Percentiles rank a stretch among this genome's conserved stretches.
phyloP scores from a whole-genome alignment of 345 rosid genomes.

The Citrus sp. region DNA sequence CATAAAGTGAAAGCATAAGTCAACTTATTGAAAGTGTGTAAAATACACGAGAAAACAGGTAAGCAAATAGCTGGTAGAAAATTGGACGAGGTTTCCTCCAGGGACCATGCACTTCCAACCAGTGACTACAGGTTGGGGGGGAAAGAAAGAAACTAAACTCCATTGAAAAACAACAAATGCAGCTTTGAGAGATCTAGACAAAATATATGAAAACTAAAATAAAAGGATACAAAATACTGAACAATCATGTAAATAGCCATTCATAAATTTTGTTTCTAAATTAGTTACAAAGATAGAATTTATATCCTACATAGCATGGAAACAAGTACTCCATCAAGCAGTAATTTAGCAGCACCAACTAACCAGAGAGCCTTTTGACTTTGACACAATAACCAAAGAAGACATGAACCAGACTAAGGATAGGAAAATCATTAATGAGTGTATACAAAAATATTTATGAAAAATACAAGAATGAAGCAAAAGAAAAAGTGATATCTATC shows the following conservation, averaged over 20 bases:
- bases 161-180: neutral
- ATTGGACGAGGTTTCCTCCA: neutral
- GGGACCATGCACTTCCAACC: neutral
- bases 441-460: neutral
- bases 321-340: neutral
- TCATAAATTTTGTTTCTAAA: neutral
- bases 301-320: neutral
- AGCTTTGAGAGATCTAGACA: neutral
- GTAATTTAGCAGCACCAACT: neutral
- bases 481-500: neutral
- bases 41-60: neutral
- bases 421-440: neutral
- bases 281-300: neutral
- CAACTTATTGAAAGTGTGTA: neutral
- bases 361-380: neutral
- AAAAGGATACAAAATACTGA: neutral
- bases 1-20: conserved; percentile 7
- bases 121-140: neutral
- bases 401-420: neutral
- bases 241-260: neutral
- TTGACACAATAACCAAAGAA: neutral
- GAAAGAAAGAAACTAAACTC: neutral
- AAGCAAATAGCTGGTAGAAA: neutral
- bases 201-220: neutral
- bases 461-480: neutral